Conservation (phyloP, 768 basidiomycete species). For the Porpolomopsis calyptriformis region DNA sequence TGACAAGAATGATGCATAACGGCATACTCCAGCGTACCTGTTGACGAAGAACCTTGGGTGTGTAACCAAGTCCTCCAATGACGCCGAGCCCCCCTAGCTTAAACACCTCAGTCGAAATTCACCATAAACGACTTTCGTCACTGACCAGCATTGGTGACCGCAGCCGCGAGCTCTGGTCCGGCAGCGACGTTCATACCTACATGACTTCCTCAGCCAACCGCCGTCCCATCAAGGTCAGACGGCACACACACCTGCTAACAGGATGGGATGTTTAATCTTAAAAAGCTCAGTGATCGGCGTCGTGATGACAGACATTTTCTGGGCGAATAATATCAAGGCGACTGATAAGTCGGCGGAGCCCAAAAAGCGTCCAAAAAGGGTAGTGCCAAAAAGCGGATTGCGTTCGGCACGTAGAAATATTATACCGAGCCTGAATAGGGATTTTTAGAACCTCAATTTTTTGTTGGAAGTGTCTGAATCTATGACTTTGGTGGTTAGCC, state of each 20-base stretch:
- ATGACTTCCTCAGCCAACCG: conserved; percentile 1
- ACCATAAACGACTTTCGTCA: background rate
- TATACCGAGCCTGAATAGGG: too few species aligned
- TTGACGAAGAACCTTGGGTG: conserved; percentile 70
- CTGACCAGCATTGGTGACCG: conserved; percentile 69
- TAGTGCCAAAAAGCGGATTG: too few species aligned
- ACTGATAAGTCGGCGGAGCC: background rate
- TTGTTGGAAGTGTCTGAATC: too few species aligned
- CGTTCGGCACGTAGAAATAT: too few species aligned
- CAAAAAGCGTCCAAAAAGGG: too few species aligned
- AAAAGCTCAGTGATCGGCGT: conserved; percentile 85
- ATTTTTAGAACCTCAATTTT: too few species aligned
- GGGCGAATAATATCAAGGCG: background rate
- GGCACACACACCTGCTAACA: conserved; percentile 54
- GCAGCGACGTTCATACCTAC: conserved; percentile 38
- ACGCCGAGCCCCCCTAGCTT: conserved; percentile 73
- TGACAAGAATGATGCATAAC: background rate
- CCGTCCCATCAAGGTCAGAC: background rate
- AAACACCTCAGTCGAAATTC: background rate
- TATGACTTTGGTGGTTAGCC: too few species aligned
- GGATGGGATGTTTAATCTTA: conserved; percentile 77
- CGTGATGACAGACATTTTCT: conserved; percentile 25
- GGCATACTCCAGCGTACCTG: conserved; percentile 40
- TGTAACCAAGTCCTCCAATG: conserved; percentile 82
- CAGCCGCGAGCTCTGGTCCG: conserved; percentile 80